These are phyloP conservation scores for Plectranthus barbatus DNA, from an alignment of 257 asterid genomes.

Conservation along the genomic window DNA sequence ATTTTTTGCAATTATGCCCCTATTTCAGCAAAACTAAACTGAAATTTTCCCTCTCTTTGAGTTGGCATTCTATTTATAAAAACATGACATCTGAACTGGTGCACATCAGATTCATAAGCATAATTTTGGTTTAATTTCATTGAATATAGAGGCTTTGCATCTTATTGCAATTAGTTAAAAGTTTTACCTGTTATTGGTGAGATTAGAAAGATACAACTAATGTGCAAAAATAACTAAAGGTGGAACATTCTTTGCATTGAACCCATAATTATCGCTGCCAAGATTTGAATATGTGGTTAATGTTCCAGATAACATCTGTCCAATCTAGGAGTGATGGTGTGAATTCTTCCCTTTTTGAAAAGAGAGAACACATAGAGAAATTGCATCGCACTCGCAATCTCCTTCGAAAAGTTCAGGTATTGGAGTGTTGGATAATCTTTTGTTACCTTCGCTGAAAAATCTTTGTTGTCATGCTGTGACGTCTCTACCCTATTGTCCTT, in stretches of 20 bases:
- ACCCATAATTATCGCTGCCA: background rate
- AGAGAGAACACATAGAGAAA: conserved; percentile 97
- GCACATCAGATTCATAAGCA: background rate
- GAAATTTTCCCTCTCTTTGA: background rate
- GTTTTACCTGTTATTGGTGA: background rate
- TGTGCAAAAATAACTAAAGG: background rate
- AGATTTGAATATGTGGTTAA: background rate
- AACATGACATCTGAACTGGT: background rate
- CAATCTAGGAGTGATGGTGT: conserved; percentile 97
- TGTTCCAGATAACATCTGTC: conserved; percentile 82
- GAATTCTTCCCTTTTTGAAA: conserved; percentile 85
- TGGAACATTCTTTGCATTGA: background rate
- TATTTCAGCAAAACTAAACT: background rate
- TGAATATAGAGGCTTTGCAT: background rate
- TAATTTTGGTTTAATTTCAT: background rate
- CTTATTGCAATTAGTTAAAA: background rate
- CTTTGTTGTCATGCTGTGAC: background rate
- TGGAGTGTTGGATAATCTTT: conserved; percentile 5
- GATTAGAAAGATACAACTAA: background rate
- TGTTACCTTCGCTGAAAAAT: background rate
- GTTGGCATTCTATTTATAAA: background rate
- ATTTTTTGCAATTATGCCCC: background rate
- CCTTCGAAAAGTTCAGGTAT: conserved; percentile 93
- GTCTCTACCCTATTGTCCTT: background rate
- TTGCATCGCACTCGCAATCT: conserved; percentile 95